Percentiles rank a stretch among this genome's conserved stretches.
These are phyloP conservation scores for Euptelea pleiosperma DNA, from an alignment of 164 flowering plant genomes.

Conservation along the genomic window DNA sequence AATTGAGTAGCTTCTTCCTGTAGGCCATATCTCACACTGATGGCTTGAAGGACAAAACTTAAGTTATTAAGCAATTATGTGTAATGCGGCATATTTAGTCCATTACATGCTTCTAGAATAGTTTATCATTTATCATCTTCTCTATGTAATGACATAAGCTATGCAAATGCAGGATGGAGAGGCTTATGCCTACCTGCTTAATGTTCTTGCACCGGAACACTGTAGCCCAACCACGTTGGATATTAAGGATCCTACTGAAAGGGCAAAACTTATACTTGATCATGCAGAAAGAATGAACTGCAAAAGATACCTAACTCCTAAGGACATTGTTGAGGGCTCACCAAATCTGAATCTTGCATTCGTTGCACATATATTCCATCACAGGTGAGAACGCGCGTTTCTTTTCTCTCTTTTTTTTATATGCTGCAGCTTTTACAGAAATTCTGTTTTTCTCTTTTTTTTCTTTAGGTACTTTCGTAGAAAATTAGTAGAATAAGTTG, in stretches of 20 bases:
- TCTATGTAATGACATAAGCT: neutral
- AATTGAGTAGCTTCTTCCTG: too few relatives aligned
- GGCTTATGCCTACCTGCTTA: slow-evolving; percentile 91
- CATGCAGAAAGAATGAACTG: slow-evolving; percentile 92
- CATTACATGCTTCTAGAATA: neutral
- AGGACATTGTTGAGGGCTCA: slow-evolving; percentile 87
- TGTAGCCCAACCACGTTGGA: slow-evolving; percentile 67
- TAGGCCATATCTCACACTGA: too few relatives aligned
- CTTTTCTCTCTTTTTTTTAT: neutral
- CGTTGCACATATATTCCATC: slow-evolving; percentile 89
- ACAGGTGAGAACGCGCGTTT: slow-evolving; percentile 42
- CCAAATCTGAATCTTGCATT: slow-evolving; percentile 90
- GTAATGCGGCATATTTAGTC: neutral
- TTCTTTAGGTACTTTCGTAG: too few relatives aligned
- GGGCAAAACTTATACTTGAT: slow-evolving; percentile 76
- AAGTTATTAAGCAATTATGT: neutral
- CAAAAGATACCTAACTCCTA: slow-evolving; percentile 74
- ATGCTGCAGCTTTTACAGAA: neutral
- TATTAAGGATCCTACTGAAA: slow-evolving; percentile 66
- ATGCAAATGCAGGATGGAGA: slow-evolving; percentile 67
- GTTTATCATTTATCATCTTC: neutral
- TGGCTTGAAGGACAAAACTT: too few relatives aligned
- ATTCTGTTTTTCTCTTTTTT: neutral
- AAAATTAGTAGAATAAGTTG: too few relatives aligned
- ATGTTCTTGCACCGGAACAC: slow-evolving; percentile 93